Base-by-base conservation (phyloP, 148 eudicot genomes). In the Mesembryanthemum crystallinum region DNA sequence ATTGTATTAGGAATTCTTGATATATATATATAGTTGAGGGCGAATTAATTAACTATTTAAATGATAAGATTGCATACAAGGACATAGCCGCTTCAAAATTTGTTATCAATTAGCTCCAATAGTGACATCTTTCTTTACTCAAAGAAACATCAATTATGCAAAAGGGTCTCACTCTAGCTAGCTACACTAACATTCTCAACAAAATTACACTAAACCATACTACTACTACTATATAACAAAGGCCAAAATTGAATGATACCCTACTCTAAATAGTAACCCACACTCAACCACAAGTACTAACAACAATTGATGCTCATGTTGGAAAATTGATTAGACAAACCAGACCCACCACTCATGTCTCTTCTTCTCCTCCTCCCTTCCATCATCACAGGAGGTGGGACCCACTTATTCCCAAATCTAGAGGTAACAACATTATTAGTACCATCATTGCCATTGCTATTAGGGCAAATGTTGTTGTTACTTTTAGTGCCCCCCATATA, bases 311-410 rank as follows among this genome's bases (percentile, higher is more conserved):
- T 73, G 66, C 78, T 69, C 78, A 64, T 55, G 67, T 59, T 84
- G 33, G 82, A 76, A 73, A 84, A 84, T 37, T 73, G 82, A 76
- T 45, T 76, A 15, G 84, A 78, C 74, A 84, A 81, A 27, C 47
- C 71, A 62, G 84, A 59, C 42, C 63, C 62, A 78, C 71, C 78
- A 24, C 71, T 66, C 57, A 81, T 32, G 1, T 72, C 69, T 24
- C 73, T 78, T 8, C 49, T 78, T 8, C 49, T 11, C 51, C 79
- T 78, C 71, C 35, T 71, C 35, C 78, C 77, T 64, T 71, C 68
- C 55, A 45, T 39, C 30, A 61, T 51, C 67, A 67, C 77, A n/a
- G 63, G 18, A 25, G 57, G 77, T 5, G 72, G 73, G 47, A 23
- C 77, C 81, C 77, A 73, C 69, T 68, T n/a, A n/a, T n/a, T 76